phyloP scores from a whole-genome alignment of 1,284 basidiomycete genomes.

The Ustilago trichophora region DNA sequence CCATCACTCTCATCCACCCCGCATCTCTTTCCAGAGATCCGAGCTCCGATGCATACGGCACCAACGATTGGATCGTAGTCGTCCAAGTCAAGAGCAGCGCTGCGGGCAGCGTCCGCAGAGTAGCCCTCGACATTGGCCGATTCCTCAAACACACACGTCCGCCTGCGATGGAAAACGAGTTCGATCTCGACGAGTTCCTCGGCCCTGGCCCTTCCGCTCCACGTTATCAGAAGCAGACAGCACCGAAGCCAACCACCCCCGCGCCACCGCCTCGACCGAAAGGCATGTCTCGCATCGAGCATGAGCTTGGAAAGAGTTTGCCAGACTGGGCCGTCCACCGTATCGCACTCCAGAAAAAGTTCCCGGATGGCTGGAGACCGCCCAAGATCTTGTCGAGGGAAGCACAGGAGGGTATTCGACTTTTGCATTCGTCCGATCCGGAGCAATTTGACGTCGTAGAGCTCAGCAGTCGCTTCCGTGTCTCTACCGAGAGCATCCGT shows the following conservation, averaged over 20 bases:
- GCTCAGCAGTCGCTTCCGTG: constrained; percentile 54
- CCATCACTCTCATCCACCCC: constrained; percentile 53
- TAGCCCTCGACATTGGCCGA: constrained; percentile 50
- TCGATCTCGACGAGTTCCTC: constrained; percentile 52
- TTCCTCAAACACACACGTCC: constrained; percentile 42
- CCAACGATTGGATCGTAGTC: constrained; percentile 61
- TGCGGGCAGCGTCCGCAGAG: constrained; percentile 51
- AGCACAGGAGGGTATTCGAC: constrained; percentile 61
- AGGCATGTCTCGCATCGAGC: constrained; percentile 59
- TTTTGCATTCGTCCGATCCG: constrained; percentile 57
- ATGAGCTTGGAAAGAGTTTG: constrained; percentile 49
- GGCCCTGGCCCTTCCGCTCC: constrained; percentile 38
- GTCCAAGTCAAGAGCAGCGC: constrained; percentile 56
- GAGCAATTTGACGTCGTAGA: constrained; percentile 45
- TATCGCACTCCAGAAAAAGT: constrained; percentile 53
- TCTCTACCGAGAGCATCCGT: constrained; percentile 58
- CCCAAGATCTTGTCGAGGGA: constrained; percentile 60
- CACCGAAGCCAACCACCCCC: constrained; percentile 3
- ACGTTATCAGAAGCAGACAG: constrained; percentile 11
- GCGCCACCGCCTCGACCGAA: constrained; percentile 37
- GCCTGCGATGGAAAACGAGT: constrained; percentile 22
- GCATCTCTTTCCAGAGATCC: constrained; percentile 45
- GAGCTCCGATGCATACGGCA: constrained; percentile 28
- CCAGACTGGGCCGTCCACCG: constrained; percentile 56
- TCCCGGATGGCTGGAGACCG: constrained; percentile 62